A percentile compares a stretch with the other conserved stretches of the same genome.
Conservation (phyloP, 139 green algal species). For the Chlamydomonas asymmetrica region DNA sequence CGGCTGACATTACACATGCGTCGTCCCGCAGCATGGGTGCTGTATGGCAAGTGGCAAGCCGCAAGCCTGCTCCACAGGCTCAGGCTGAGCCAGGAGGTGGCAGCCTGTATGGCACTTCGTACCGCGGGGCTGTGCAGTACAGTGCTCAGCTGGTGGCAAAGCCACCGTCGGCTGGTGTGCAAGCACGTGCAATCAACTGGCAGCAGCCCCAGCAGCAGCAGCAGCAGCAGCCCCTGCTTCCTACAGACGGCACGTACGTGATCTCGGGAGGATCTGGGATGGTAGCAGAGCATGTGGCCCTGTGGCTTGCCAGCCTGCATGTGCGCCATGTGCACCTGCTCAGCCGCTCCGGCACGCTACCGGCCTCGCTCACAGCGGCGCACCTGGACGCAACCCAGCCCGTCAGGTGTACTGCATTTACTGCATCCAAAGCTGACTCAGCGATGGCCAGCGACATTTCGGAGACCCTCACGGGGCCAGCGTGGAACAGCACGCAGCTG, state of each 20-base stretch:
- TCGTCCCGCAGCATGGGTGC: no score
- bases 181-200: no score
- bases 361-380: no score
- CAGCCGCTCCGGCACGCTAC: slow-evolving; percentile 33
- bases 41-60: no score
- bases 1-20: no score
- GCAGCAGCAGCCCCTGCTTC: background rate
- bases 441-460: slow-evolving; percentile 22
- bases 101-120: background rate
- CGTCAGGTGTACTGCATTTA: slow-evolving; percentile 23
- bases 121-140: slow-evolving; percentile 3
- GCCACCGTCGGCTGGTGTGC: no score
- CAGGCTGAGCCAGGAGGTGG: background rate
- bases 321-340: slow-evolving; percentile 44
- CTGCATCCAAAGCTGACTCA: slow-evolving; percentile 33
- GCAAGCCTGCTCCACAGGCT: background rate
- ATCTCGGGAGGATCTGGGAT: slow-evolving; percentile 49
- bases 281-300: slow-evolving; percentile 30
- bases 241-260: slow-evolving; percentile 36
- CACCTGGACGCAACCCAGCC: background rate
- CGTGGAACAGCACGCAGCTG: background rate
- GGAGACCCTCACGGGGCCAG: background rate
- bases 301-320: slow-evolving; percentile 31
- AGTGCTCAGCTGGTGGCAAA: slow-evolving; percentile 9
- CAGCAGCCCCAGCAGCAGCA: background rate